phyloP scores from a whole-genome alignment of 371 early-diverging fungal genomes.

The Thermomucor indicae-seudaticae region DNA sequence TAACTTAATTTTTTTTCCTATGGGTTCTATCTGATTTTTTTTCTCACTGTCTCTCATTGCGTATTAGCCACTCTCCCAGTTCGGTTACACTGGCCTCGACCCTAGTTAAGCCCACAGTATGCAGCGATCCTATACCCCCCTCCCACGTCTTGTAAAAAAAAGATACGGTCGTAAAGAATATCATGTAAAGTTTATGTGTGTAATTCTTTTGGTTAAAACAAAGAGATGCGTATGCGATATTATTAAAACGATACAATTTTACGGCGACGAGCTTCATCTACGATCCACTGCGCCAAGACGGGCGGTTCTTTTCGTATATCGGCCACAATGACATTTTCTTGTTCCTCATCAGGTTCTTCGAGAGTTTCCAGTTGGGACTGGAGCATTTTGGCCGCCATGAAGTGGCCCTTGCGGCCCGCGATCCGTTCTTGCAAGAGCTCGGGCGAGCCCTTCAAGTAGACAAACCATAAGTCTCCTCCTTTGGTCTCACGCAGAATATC shows the following conservation, averaged over 20 bases:
- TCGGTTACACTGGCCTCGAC: no score
- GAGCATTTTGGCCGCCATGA: constrained; percentile 50
- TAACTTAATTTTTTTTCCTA: no score
- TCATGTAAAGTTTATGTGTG: no score
- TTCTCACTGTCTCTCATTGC: no score
- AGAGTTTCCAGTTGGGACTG: constrained; percentile 58
- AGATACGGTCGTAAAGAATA: no score
- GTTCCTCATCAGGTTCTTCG: constrained; percentile 51
- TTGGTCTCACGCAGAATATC: constrained; percentile 49
- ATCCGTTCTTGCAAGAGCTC: constrained; percentile 47
- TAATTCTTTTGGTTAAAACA: constrained; percentile 1
- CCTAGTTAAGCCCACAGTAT: no score
- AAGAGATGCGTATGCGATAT: not conserved
- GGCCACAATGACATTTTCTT: constrained; percentile 45
- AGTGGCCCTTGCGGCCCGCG: constrained; percentile 45
- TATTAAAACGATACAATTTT: not conserved
- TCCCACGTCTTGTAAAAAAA: no score
- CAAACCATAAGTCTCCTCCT: constrained; percentile 40
- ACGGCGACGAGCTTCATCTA: constrained; percentile 11
- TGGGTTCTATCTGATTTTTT: no score
- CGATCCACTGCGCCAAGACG: constrained; percentile 13
- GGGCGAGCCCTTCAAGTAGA: constrained; percentile 50
- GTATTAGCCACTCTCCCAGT: no score
- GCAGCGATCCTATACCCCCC: no score
- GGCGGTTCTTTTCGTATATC: constrained; percentile 21